Evolutionary conservation across 1,139 yeast genomes (phyloP).

Genomic region (Candida glucosophila): DNA sequence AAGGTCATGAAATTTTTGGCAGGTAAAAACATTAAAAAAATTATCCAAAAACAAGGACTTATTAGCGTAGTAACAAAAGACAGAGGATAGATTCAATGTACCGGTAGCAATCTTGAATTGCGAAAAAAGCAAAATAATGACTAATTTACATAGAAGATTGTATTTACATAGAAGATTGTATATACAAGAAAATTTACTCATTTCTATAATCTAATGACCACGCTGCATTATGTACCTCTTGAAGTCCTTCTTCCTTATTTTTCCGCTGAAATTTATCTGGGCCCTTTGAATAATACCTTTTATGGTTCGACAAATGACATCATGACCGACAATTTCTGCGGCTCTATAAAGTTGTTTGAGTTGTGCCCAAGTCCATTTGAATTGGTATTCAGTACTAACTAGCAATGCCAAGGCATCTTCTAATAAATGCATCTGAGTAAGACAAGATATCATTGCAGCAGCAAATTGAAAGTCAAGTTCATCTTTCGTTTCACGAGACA

Average conservation of each 20-base stretch:
- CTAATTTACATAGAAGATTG: background rate
- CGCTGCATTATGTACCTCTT: slow-evolving; percentile 23
- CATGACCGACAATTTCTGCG: slow-evolving; percentile 45
- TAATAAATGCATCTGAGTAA: slow-evolving; percentile 42
- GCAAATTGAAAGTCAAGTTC: slow-evolving; percentile 64
- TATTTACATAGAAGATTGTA: background rate
- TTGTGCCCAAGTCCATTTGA: slow-evolving; percentile 63
- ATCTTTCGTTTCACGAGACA: slow-evolving; percentile 32
- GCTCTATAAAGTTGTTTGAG: slow-evolving; percentile 39
- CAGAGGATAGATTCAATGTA: too few species aligned
- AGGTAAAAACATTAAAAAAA: slow-evolving; percentile 7
- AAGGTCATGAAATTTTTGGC: slow-evolving; percentile 5
- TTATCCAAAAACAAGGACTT: slow-evolving; percentile 15
- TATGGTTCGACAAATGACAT: slow-evolving; percentile 24
- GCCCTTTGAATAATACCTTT: slow-evolving; percentile 27
- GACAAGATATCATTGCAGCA: slow-evolving; percentile 46
- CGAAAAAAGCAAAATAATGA: background rate
- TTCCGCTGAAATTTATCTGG: slow-evolving; percentile 30
- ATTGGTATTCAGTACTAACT: slow-evolving; percentile 56
- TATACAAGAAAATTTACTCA: background rate
- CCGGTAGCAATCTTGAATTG: background rate
- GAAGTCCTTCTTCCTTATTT: slow-evolving; percentile 26
- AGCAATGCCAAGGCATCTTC: slow-evolving; percentile 68
- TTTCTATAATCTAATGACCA: slow-evolving; percentile 19
- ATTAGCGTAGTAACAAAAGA: slow-evolving; percentile 14